Conservation (phyloP, 176 grass and related monocot species). For the Avena sativa region DNA sequence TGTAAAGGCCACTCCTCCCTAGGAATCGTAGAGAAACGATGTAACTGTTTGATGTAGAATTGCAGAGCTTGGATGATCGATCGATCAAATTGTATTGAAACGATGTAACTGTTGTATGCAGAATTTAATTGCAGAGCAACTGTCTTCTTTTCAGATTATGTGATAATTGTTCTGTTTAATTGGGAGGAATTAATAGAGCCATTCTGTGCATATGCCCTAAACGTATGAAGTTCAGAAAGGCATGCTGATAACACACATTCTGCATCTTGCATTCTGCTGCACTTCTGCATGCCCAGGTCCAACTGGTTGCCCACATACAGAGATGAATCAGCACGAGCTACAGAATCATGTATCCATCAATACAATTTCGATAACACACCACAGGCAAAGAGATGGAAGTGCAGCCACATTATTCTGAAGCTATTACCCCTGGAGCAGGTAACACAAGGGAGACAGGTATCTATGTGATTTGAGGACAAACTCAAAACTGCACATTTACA, state of each 20-base stretch:
- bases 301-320: not conserved
- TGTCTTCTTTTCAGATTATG: not conserved
- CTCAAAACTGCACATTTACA: conserved; percentile 60
- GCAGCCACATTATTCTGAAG: conserved; percentile 41
- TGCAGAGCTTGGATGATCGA: not conserved
- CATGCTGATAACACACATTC: not conserved
- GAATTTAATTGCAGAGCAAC: not conserved
- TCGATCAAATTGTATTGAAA: not conserved
- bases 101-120: not conserved
- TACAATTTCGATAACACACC: not conserved
- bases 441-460: conserved; percentile 28
- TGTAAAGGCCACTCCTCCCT: not conserved
- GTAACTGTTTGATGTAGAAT: not conserved
- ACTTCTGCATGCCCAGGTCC: conserved; percentile 1
- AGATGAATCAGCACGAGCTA: not conserved
- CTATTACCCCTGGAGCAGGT: conserved; percentile 2
- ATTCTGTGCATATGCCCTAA: not conserved
- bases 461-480: conserved; percentile 29
- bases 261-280: not conserved
- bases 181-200: not conserved
- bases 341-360: not conserved
- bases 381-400: conserved; percentile 13
- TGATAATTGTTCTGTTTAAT: not conserved
- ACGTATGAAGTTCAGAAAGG: not conserved
- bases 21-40: not conserved